These are phyloP conservation scores for Apiotrichum sp. DNA, from an alignment of 1,284 basidiomycete species.

Conservation along the genomic window DNA sequence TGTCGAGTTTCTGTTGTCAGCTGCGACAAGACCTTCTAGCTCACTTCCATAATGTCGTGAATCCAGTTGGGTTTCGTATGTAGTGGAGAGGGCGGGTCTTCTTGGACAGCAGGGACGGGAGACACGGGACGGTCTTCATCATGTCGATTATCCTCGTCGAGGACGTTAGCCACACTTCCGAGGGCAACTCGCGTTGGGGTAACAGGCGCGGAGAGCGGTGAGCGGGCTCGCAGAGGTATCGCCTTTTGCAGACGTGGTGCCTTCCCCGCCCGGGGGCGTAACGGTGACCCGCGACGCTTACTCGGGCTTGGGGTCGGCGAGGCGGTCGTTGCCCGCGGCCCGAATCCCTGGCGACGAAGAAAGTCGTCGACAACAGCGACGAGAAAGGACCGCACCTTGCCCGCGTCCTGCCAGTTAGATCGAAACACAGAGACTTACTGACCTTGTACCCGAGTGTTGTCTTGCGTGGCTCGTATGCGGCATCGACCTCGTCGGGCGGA, in stretches of 20 bases:
- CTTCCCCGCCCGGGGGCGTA: no score
- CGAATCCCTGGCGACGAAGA: slow-evolving; percentile 61
- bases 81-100: no score
- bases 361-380: slow-evolving; percentile 59
- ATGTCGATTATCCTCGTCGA: no score
- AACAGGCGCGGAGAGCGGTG: no score
- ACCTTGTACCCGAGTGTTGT: slow-evolving; percentile 62
- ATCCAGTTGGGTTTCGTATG: not conserved
- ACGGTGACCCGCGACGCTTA: not conserved
- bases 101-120: no score
- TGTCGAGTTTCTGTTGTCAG: slow-evolving; percentile 8
- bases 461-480: slow-evolving; percentile 70
- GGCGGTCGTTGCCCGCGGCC: not conserved
- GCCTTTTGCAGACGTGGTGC: no score
- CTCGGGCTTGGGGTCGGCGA: not conserved
- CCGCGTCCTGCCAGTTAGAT: slow-evolving; percentile 52
- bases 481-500: slow-evolving; percentile 62
- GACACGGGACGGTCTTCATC: no score
- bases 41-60: not conserved
- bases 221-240: no score
- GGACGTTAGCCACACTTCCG: no score
- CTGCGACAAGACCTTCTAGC: not conserved
- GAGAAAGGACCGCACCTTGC: slow-evolving; percentile 55
- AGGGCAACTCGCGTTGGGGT: no score
- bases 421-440: slow-evolving; percentile 70